Percentiles rank a stretch among this genome's conserved stretches.
Conservation (phyloP, 2,329 filamentous ascomycete genomes). For the Venturia pyrina region DNA sequence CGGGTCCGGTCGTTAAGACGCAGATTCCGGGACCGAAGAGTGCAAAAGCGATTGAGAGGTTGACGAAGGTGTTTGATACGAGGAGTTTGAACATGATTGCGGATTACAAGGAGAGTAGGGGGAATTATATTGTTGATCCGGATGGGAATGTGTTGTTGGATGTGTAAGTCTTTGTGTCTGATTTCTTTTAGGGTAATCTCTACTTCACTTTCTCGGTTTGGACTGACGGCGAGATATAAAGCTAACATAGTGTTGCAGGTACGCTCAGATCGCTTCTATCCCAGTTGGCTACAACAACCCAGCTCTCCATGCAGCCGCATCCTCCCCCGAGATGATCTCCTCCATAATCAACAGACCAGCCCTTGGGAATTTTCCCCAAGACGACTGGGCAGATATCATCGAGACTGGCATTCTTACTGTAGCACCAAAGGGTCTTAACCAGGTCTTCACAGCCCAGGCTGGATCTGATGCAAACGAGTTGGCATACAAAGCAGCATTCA, state of each 20-base stretch:
- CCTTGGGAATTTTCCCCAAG: constrained; percentile 80
- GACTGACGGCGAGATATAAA: background rate
- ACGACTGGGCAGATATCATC: constrained; percentile 73
- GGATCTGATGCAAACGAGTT: constrained; percentile 91
- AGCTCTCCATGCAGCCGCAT: constrained; percentile 56
- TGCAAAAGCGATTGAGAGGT: constrained; percentile 56
- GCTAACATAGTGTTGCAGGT: constrained; percentile 35
- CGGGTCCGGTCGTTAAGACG: constrained; percentile 44
- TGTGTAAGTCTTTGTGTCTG: constrained; percentile 40
- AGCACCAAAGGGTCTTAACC: constrained; percentile 71
- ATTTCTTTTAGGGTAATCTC: too few species aligned
- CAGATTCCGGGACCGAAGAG: constrained; percentile 68
- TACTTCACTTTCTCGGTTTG: too few species aligned
- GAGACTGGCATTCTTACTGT: constrained; percentile 71
- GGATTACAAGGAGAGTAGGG: constrained; percentile 33
- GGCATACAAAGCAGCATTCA: constrained; percentile 92
- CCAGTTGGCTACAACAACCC: constrained; percentile 91
- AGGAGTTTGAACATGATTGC: constrained; percentile 60
- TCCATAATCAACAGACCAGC: constrained; percentile 82
- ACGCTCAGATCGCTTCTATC: constrained; percentile 88
- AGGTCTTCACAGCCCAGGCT: constrained; percentile 84
- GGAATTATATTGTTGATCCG: constrained; percentile 70
- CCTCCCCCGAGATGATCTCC: constrained; percentile 67
- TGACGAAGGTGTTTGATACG: constrained; percentile 75
- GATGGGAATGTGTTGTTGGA: constrained; percentile 66